These are phyloP conservation scores for Epichloe hybrida DNA, from an alignment of 2,329 filamentous ascomycete species.

Conservation along the genomic window DNA sequence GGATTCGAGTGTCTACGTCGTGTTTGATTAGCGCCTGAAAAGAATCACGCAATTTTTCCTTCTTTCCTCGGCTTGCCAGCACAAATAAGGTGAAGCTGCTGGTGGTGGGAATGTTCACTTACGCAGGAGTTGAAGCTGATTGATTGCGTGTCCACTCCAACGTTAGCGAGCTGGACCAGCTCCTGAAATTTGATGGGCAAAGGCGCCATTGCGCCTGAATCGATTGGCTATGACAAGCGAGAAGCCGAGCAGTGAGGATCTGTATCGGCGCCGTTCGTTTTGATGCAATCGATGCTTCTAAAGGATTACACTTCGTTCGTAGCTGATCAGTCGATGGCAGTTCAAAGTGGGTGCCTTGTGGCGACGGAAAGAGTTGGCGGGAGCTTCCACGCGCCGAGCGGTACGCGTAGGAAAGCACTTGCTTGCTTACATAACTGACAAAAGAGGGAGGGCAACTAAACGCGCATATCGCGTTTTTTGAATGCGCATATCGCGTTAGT, in stretches of 20 bases:
- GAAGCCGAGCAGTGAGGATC: conserved; percentile 6
- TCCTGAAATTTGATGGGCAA: conserved; percentile 90
- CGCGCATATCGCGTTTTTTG: too few relatives aligned
- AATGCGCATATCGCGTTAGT: too few relatives aligned
- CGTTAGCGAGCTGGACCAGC: conserved; percentile 54
- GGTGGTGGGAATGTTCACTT: conserved; percentile 10
- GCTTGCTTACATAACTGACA: not conserved
- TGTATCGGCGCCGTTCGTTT: not conserved
- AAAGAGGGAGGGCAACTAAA: conserved; percentile 2
- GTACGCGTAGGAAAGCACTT: conserved; percentile 11
- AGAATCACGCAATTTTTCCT: not conserved
- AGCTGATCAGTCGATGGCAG: conserved; percentile 6
- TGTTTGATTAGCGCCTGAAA: not conserved
- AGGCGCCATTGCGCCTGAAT: conserved; percentile 42
- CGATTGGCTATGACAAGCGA: conserved; percentile 11
- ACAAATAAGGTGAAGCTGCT: not conserved
- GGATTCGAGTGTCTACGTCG: conserved; percentile 79
- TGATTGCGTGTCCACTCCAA: conserved; percentile 32
- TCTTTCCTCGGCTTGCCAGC: not conserved
- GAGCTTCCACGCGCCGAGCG: conserved; percentile 27
- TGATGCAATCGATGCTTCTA: conserved; percentile 11
- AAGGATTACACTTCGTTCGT: conserved; percentile 9
- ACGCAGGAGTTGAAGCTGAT: conserved; percentile 76
- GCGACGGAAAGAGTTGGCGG: conserved; percentile 13
- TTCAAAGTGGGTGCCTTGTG: conserved; percentile 9